These are phyloP conservation scores for Talaromyces islandicus DNA, from an alignment of 2,329 filamentous ascomycete genomes.

Conservation along the genomic window DNA sequence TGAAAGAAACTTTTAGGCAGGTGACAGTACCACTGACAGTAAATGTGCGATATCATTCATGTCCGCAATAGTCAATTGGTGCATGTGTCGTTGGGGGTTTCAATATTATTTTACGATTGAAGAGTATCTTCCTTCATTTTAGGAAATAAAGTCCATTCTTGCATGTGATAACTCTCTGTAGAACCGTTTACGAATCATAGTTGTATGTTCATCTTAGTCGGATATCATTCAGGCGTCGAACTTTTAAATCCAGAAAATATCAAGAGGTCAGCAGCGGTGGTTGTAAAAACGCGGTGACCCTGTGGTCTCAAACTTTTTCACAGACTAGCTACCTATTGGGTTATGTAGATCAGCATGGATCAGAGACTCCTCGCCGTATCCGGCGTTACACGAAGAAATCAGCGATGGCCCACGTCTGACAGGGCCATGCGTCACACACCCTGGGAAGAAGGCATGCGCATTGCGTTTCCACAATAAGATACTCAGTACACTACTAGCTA, in stretches of 20 bases:
- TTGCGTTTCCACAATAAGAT: background rate
- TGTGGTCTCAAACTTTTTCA: background rate
- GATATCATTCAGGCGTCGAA: background rate
- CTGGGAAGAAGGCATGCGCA: background rate
- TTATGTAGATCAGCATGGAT: background rate
- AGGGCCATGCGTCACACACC: background rate
- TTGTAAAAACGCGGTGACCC: background rate
- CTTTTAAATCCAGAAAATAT: background rate
- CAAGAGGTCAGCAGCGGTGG: background rate
- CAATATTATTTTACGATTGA: background rate
- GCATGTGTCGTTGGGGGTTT: background rate
- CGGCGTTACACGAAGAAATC: background rate
- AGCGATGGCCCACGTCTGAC: background rate
- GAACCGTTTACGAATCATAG: background rate
- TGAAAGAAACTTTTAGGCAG: no score
- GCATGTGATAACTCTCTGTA: background rate
- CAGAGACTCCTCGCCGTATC: background rate
- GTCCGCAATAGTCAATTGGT: no score
- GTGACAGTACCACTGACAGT: no score
- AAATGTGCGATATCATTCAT: no score
- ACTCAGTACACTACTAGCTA: no score
- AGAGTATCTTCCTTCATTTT: background rate
- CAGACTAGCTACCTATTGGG: background rate
- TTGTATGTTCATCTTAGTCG: background rate
- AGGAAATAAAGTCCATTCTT: background rate